Conservation (phyloP, 331 rosid genomes). For the Rosa hybrid region DNA sequence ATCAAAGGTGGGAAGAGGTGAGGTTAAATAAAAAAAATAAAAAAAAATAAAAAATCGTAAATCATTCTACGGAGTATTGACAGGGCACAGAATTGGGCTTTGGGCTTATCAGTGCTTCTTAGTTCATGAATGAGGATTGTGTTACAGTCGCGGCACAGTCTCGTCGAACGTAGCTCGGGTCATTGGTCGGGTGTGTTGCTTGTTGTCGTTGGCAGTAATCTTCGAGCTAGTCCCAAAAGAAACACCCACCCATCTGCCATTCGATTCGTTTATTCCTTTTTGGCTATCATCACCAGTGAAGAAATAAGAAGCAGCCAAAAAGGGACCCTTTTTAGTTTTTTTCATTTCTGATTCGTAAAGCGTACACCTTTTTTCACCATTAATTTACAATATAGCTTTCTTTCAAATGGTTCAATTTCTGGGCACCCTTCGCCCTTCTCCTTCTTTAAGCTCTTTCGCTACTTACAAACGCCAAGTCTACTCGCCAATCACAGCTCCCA, state of each 20-base stretch:
- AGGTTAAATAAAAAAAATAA: too few species aligned
- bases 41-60: too few species aligned
- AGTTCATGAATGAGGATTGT: too few species aligned
- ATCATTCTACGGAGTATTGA: too few species aligned
- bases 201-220: neutral
- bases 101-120: too few species aligned
- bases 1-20: too few species aligned
- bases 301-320: neutral
- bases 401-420: constrained; percentile 43
- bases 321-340: neutral
- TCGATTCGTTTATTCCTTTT: constrained; percentile 1
- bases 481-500: constrained; percentile 37
- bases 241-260: neutral
- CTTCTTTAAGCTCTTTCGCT: constrained; percentile 45
- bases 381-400: neutral
- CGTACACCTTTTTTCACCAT: neutral
- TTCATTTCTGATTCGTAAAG: constrained; percentile 9
- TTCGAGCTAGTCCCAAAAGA: neutral
- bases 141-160: neutral
- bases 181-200: neutral
- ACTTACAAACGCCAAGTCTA: constrained; percentile 32
- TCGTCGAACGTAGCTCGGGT: neutral
- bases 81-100: too few species aligned
- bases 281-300: neutral
- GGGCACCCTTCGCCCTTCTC: constrained; percentile 58